phyloP scores from a whole-genome alignment of 805 yeast species.

The Zygosaccharomyces rouxii region DNA sequence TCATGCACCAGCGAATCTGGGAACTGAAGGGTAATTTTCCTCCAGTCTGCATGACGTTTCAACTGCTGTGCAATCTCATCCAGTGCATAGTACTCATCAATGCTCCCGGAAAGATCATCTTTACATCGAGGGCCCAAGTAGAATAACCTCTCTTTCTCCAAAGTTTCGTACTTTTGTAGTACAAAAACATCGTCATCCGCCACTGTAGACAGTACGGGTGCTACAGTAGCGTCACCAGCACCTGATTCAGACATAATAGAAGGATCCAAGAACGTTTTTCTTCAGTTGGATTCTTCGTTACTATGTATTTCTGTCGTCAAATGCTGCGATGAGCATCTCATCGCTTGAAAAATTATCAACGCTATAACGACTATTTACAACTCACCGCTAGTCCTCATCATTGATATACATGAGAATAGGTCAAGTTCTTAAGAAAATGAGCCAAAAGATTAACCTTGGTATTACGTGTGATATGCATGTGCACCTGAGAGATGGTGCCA shows the following conservation, averaged over 20 bases:
- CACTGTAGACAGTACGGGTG: constrained; percentile 72
- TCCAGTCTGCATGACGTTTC: constrained; percentile 35
- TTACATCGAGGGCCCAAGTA: constrained; percentile 29
- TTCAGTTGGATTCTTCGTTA: not conserved
- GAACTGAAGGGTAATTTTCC: constrained; percentile 75
- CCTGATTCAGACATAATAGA: constrained; percentile 2
- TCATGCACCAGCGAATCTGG: constrained; percentile 80
- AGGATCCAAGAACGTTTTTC: not conserved
- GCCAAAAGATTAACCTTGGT: constrained; percentile 44
- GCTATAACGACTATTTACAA: not conserved
- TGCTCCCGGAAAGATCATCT: constrained; percentile 31
- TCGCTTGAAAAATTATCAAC: constrained; percentile 2
- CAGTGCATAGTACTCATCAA: constrained; percentile 54
- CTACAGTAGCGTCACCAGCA: constrained; percentile 30
- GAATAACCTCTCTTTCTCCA: constrained; percentile 24
- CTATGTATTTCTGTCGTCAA: not conserved
- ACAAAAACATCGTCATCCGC: constrained; percentile 58
- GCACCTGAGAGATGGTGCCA: constrained; percentile 87
- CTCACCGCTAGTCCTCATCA: no score
- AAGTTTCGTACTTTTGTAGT: constrained; percentile 41
- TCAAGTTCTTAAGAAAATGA: constrained; percentile 2
- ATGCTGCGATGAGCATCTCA: constrained; percentile 1
- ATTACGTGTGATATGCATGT: constrained; percentile 91
- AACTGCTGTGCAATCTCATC: constrained; percentile 44
- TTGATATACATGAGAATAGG: not conserved